These are phyloP conservation scores for Fusarium clavum DNA, from an alignment of 2,329 filamentous ascomycete species.

Conservation along the genomic window DNA sequence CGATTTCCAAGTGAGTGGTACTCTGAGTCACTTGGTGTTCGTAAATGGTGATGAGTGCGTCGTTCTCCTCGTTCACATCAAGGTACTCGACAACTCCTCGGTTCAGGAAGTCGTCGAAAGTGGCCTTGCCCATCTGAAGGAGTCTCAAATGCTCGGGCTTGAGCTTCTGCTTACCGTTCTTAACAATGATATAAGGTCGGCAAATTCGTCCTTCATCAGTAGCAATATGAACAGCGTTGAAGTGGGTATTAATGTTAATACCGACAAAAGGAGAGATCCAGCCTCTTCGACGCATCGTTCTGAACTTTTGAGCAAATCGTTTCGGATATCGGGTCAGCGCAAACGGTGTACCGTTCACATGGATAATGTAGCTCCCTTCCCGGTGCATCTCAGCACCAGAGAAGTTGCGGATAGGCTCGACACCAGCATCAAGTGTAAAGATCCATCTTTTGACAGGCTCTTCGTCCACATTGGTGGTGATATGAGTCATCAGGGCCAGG, in stretches of 20 bases:
- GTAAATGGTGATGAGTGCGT: slow-evolving; percentile 90
- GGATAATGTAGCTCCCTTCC: slow-evolving; percentile 86
- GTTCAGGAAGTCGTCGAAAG: slow-evolving; percentile 94
- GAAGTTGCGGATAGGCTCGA: slow-evolving; percentile 77
- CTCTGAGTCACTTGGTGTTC: slow-evolving; percentile 84
- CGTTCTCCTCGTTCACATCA: slow-evolving; percentile 98
- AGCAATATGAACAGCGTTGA: slow-evolving; percentile 91
- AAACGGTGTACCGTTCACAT: slow-evolving; percentile 94
- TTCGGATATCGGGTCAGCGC: slow-evolving; percentile 89
- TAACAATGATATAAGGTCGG: slow-evolving; percentile 93
- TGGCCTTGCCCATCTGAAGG: slow-evolving; percentile 83
- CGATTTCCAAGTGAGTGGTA: slow-evolving; percentile 96
- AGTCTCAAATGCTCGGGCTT: slow-evolving; percentile 82
- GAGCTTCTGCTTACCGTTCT: slow-evolving; percentile 85
- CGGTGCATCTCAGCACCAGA: slow-evolving; percentile 87
- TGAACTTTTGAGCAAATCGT: slow-evolving; percentile 85
- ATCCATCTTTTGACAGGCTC: slow-evolving; percentile 88
- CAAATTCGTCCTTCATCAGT: slow-evolving; percentile 98
- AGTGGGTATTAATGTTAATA: slow-evolving; percentile 94
- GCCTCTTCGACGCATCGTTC: slow-evolving; percentile 86
- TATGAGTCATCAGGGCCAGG: slow-evolving; percentile 97
- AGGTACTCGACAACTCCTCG: slow-evolving; percentile 94
- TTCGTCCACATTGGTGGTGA: slow-evolving; percentile 96
- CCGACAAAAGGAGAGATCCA: slow-evolving; percentile 96
- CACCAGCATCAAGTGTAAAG: slow-evolving; percentile 86